Evolutionary conservation across 495 filamentous ascomycete species (phyloP), one percentile per base, ranked within the genome.

Genomic region (Thozetella sp.): DNA sequence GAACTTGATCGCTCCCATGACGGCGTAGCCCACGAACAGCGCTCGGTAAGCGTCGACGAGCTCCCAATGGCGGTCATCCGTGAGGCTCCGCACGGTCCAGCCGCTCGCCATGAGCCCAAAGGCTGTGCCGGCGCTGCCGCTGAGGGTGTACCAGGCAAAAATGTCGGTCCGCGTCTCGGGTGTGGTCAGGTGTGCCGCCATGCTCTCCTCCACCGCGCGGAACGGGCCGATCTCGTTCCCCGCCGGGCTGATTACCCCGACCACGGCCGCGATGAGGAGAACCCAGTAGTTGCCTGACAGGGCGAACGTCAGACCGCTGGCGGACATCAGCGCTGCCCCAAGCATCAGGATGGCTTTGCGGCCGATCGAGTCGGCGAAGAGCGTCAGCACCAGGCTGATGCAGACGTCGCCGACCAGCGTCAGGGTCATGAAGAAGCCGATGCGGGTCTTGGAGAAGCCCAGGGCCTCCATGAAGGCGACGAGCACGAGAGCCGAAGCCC

Each of bases 401-500:
- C 87, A 62, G 2, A 91, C 88, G 76, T 97, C 93, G 25, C 93
- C 92, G 19, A 90, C 73, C 55, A 96, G 74, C 0, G 93, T 97
- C 53, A 94, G 73, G 2, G 90, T 93, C 91, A 96, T 96, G 71
- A 96, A 95, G 3, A 93, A 77, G 17, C 93, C 93, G 46, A 90
- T 93, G 19, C 78, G 78, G n/a, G 85, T 79, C 64, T 91, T 86
- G 0, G 89, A 81, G 61, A 88, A 84, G 12, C 77, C 79, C 22
- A 95, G 72, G 4, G 84, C 83, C 0, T 83, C 83, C 50, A 96
- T 81, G 67, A 90, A 79, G 40, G 84, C 83, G 11, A 86, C 92
- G 17, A 95, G 80, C 53, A 96, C 88, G 23, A 97, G 78, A 0
- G 89, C 88, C 17, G 86, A 87, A 19, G 83, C 85, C 37, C 91